These are phyloP conservation scores for Verbena officinalis DNA, from an alignment of 257 asterid species.

Conservation along the genomic window DNA sequence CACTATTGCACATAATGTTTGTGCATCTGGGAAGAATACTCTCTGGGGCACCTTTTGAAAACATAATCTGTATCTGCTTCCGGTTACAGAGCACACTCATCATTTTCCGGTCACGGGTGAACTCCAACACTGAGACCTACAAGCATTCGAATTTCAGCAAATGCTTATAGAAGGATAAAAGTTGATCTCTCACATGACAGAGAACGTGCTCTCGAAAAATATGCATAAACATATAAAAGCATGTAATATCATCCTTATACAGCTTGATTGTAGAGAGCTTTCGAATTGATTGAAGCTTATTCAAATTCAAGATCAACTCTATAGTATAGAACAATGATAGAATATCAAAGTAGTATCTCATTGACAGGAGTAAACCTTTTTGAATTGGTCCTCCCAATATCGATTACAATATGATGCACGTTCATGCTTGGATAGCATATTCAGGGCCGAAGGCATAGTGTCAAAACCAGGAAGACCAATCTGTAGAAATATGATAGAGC, in stretches of 20 bases:
- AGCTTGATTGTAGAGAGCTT: conserved; percentile 1
- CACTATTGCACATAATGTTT: conserved; percentile 83
- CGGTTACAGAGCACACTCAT: conserved; percentile 98
- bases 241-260: neutral
- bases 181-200: conserved; percentile 11
- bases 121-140: conserved; percentile 89
- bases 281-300: neutral
- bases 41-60: conserved; percentile 99
- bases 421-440: conserved; percentile 95
- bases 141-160: conserved; percentile 32
- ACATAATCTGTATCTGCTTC: conserved; percentile 90
- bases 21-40: conserved; percentile 91
- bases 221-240: neutral
- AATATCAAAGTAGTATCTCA: conserved; percentile 23
- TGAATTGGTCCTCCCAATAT: conserved; percentile 97
- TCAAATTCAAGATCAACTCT: conserved; percentile 6
- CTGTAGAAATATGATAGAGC: conserved; percentile 50
- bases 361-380: conserved; percentile 66
- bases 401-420: conserved; percentile 94
- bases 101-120: conserved; percentile 99
- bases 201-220: neutral
- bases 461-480: conserved; percentile 99
- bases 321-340: conserved; percentile 10
- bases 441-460: conserved; percentile 95
- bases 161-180: conserved; percentile 13